Evolutionary conservation across 2,329 filamentous ascomycete genomes (phyloP).

Genomic region (Graphilbum ipis-grandicollis): DNA sequence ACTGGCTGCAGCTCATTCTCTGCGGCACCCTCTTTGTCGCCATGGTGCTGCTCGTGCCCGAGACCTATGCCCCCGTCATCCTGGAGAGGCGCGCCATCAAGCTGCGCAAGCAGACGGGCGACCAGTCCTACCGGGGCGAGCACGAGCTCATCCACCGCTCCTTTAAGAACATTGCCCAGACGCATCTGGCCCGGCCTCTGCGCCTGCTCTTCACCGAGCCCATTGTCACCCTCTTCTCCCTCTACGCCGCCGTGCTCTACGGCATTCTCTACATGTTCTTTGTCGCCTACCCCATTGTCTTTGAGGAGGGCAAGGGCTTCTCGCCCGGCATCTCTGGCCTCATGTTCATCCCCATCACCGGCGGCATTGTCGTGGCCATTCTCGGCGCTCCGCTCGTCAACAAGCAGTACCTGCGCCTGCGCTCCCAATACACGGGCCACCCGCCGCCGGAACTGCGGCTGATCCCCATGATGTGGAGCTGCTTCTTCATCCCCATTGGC

Average conservation of each 20-base stretch:
- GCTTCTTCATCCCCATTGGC: conserved; percentile 50
- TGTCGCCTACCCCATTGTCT: conserved; percentile 53
- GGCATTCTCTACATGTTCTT: conserved; percentile 65
- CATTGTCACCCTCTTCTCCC: conserved; percentile 66
- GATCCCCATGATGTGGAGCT: conserved; percentile 66
- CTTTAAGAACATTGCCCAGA: conserved; percentile 45
- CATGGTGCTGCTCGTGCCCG: conserved; percentile 15
- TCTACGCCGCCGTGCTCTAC: conserved; percentile 77
- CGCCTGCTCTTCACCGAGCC: conserved; percentile 71
- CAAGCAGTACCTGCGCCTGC: conserved; percentile 56
- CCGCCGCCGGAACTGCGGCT: conserved; percentile 64
- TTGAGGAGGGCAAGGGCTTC: conserved; percentile 65
- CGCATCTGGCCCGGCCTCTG: conserved; percentile 70
- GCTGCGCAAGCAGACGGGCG: conserved; percentile 50
- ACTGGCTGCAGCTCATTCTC: conserved; percentile 41
- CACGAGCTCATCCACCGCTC: conserved; percentile 61
- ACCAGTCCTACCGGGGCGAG: conserved; percentile 56
- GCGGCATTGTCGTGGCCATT: conserved; percentile 43
- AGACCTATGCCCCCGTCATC: conserved; percentile 73
- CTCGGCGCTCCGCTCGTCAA: conserved; percentile 56
- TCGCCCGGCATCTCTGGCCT: conserved; percentile 56
- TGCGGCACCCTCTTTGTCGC: neutral
- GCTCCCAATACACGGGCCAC: conserved; percentile 45
- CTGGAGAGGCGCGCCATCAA: conserved; percentile 54
- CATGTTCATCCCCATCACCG: conserved; percentile 72